A percentile compares a stretch with the other conserved stretches of the same genome.
Conservation (phyloP, 139 green algal species). For the Microglena sp. region DNA sequence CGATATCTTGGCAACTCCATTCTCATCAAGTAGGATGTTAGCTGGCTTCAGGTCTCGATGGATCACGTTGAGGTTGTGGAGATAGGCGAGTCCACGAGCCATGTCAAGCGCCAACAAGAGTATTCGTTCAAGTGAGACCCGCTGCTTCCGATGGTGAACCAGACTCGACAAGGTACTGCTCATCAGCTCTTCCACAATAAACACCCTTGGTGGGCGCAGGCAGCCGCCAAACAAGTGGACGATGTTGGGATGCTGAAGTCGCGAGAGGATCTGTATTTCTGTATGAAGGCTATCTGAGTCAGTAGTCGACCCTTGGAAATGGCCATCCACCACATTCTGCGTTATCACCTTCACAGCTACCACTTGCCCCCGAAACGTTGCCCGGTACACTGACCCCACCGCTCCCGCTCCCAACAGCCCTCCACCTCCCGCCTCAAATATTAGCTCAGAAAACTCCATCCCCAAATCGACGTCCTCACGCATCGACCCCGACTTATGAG, state of each 20-base stretch:
- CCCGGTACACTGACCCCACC: conserved; percentile 34
- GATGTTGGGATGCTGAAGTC: conserved; percentile 44
- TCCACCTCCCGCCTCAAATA: conserved; percentile 3
- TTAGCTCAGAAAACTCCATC: conserved; percentile 12
- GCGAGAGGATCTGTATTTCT: conserved; percentile 13
- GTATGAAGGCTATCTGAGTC: background rate
- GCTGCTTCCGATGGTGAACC: too few species aligned
- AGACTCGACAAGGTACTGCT: too few species aligned
- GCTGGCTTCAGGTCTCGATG: conserved; percentile 56
- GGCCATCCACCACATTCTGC: conserved; percentile 13
- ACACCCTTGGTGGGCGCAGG: conserved; percentile 19
- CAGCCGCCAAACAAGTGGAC: conserved; percentile 30
- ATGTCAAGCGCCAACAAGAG: conserved; percentile 10
- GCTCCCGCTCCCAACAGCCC: conserved; percentile 47
- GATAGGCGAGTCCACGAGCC: conserved; percentile 6
- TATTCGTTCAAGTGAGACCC: background rate
- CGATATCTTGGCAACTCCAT: conserved; percentile 30
- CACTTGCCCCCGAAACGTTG: background rate
- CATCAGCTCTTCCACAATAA: conserved; percentile 31
- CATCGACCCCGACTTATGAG: background rate
- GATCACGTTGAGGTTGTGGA: conserved; percentile 12
- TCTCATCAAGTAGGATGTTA: conserved; percentile 57
- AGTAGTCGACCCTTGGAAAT: conserved; percentile 3
- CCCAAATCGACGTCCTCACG: conserved; percentile 9
- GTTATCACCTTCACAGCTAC: conserved; percentile 23